Base-by-base conservation (phyloP, 2,329 filamentous ascomycete species). In the Zymoseptoria passerinii region DNA sequence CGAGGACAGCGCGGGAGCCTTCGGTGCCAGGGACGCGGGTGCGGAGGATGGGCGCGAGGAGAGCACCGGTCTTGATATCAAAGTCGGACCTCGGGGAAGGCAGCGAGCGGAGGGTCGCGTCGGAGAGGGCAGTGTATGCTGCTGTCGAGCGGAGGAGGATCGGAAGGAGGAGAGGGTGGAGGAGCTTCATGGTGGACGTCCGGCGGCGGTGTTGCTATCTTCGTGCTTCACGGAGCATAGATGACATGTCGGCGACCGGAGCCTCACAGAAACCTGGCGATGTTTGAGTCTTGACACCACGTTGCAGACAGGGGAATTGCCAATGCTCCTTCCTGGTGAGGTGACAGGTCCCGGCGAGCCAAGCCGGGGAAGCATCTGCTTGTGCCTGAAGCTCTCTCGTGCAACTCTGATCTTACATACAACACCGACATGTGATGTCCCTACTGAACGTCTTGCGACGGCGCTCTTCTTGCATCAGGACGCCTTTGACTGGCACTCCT, bases 11-110 rank as follows among this genome's bases (percentile, higher is more conserved):
- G 16, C 76, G 72, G 13, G 87, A 90, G 28, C 90, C 91, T 1
- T 85, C 79, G 0, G 91, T 95, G 16, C 92, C 94, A 6, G 94
- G 89, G 0, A 99, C 92, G 61, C 94, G 88, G 1, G 94, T 87
- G 54, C 88, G 85, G 56, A 99, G 80, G 67, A 99, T 92, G 1
- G 92, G 94, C 3, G 92, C 82, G 29, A 99, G 83, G 18, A 99
- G 80, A 3, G 82, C 77, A 65, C 91, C 90, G 35, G 78, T 81
- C 60, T 87, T 75, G 66, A 94, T 89, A 74, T 96, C 83, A 72
- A 96, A 92, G 63, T 74, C 67, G 60, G 71, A 63, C 60, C 83
- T 85, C 1, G 86, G 85, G n/a, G 81, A 82, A 10, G 90, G 89
- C 16, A 99, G 81, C 55, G 77, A 78, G 63, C 79, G 81, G 50